Conservation (phyloP, 169 alveolate genomes). For the Ophryocystis elektroscirrha region DNA sequence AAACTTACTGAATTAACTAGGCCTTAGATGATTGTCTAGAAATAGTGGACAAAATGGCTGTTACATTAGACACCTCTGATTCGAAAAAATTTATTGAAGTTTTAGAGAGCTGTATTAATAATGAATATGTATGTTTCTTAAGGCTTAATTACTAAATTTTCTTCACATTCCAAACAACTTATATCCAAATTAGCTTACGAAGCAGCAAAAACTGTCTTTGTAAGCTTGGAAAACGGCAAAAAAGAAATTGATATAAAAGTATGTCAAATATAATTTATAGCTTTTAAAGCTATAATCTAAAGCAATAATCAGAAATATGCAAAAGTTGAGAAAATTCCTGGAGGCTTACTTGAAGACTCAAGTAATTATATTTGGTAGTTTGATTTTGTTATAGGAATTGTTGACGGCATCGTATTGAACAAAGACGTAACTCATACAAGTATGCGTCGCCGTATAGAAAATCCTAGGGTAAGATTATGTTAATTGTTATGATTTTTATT, state of each 20-base stretch:
- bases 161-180: slow-evolving; percentile 70
- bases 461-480: slow-evolving; percentile 50
- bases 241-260: slow-evolving; percentile 72
- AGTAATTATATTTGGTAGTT: background rate
- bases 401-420: slow-evolving; percentile 86
- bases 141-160: slow-evolving; percentile 32
- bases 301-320: slow-evolving; percentile 43
- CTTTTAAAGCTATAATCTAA: background rate
- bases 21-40: slow-evolving; percentile 10
- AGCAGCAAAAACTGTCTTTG: slow-evolving; percentile 63
- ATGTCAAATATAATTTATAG: background rate
- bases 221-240: slow-evolving; percentile 38
- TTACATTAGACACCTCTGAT: slow-evolving; percentile 51
- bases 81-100: slow-evolving; percentile 19
- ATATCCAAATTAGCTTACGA: slow-evolving; percentile 69
- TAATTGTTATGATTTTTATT: background rate
- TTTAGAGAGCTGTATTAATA: background rate
- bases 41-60: slow-evolving; percentile 56
- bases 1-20: background rate
- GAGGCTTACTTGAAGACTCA: slow-evolving; percentile 89
- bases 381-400: slow-evolving; percentile 28
- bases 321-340: slow-evolving; percentile 94
- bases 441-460: slow-evolving; percentile 72
- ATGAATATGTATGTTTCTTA: slow-evolving; percentile 8
- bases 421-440: slow-evolving; percentile 94